phyloP scores from a whole-genome alignment of 23 red algal species.

The Cyanidioschyzon merolae region DNA sequence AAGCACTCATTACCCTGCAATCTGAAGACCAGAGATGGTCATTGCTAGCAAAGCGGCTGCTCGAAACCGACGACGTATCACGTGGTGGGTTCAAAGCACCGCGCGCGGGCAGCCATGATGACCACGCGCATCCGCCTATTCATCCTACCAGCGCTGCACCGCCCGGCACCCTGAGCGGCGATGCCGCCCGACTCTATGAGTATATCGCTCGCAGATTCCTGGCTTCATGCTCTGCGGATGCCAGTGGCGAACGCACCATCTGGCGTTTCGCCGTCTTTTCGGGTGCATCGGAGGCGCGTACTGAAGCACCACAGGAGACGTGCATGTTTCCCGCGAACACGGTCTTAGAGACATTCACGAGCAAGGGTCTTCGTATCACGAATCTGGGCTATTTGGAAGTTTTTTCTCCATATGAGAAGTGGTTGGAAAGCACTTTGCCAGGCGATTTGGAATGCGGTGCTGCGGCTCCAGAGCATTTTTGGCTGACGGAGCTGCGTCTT shows the following conservation, averaged over 20 bases:
- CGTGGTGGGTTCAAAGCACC: constrained; percentile 50
- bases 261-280: background rate
- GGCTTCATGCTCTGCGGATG: constrained; percentile 76
- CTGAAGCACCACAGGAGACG: constrained; percentile 23
- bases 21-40: constrained; percentile 42
- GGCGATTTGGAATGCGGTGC: constrained; percentile 14
- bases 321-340: background rate
- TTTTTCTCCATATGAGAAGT: constrained; percentile 47
- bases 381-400: constrained; percentile 60
- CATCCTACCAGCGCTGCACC: constrained; percentile 73
- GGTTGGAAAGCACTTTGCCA: constrained; percentile 61
- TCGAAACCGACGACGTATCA: constrained; percentile 27
- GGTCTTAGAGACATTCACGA: constrained; percentile 48
- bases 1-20: constrained; percentile 45
- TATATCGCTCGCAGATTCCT: constrained; percentile 81
- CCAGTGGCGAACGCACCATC: constrained; percentile 54
- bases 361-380: constrained; percentile 53
- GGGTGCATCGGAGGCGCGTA: background rate
- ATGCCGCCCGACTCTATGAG: constrained; percentile 59
- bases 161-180: constrained; percentile 21
- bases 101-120: constrained; percentile 47
- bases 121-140: constrained; percentile 90
- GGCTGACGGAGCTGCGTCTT: constrained; percentile 33
- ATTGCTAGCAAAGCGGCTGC: constrained; percentile 39
- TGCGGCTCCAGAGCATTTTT: constrained; percentile 6